These are phyloP conservation scores for Trichoderma gamsii DNA, from an alignment of 495 filamentous ascomycete species.

Conservation along the genomic window DNA sequence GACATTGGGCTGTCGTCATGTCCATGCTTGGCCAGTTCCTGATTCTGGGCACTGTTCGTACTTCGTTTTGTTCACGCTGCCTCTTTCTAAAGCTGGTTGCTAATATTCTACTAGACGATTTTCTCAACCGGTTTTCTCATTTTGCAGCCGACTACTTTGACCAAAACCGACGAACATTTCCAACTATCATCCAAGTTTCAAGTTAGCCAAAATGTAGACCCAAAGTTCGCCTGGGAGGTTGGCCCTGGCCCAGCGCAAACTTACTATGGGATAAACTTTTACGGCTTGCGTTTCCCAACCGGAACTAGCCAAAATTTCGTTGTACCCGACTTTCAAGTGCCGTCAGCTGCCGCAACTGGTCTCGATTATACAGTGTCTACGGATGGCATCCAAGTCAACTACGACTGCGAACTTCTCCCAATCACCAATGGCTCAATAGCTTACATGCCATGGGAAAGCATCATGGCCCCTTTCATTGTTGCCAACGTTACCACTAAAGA, in stretches of 20 bases:
- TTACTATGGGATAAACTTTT: slow-evolving; percentile 20
- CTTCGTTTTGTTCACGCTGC: not conserved
- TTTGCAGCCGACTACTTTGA: slow-evolving; percentile 15
- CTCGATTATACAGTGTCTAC: slow-evolving; percentile 14
- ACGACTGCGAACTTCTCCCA: slow-evolving; percentile 19
- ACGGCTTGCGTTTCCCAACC: slow-evolving; percentile 14
- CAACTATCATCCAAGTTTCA: not conserved
- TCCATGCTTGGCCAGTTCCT: slow-evolving; percentile 16
- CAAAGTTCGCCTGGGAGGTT: not conserved
- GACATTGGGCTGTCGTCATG: slow-evolving; percentile 17
- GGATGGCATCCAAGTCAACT: slow-evolving; percentile 14
- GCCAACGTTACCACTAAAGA: slow-evolving; percentile 18
- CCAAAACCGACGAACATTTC: slow-evolving; percentile 1
- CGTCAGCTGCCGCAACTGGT: not conserved
- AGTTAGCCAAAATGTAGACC: not conserved
- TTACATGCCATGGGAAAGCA: slow-evolving; percentile 17
- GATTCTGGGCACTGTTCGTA: slow-evolving; percentile 17
- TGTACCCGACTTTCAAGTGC: slow-evolving; percentile 18
- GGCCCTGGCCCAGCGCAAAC: slow-evolving; percentile 13
- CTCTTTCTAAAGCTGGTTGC: not conserved
- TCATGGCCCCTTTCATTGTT: slow-evolving; percentile 16
- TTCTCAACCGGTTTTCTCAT: slow-evolving; percentile 21
- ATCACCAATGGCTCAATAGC: slow-evolving; percentile 14
- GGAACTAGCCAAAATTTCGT: slow-evolving; percentile 16
- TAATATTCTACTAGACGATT: slow-evolving; percentile 17